Base-by-base conservation (phyloP, 2,329 filamentous ascomycete genomes). In the Ampelomyces quisqualis region DNA sequence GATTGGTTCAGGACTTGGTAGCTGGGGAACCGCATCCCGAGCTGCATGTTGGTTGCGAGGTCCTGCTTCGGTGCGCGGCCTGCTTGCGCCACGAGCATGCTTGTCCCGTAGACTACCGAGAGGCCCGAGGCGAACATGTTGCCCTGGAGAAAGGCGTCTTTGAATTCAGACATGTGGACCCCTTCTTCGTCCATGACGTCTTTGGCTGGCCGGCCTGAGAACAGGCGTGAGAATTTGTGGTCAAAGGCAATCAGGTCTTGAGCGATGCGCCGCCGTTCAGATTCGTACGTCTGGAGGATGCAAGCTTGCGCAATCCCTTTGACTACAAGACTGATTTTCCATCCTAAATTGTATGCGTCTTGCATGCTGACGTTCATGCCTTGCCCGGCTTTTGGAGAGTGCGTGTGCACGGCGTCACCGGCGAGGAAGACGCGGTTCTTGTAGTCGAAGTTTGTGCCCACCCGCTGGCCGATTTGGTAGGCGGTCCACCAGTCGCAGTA, bases 341-440 rank as follows among this genome's bases (percentile, higher is more conserved):
- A 81, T 19, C 74, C 77, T 0, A 81, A 68, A 49, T 81, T 81
- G 62, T 73, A 80, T 4, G 73, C 68, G 59, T 88, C 84, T 53
- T 85, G 82, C 79, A 88, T 84, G 20, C 74, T 79, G 2, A 85
- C 78, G 51, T 88, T 88, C 82, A 87, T 86, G 9, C 84, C 84
- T 57, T 86, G 82, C 2, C 82, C 82, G 0, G 80, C 82, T 56
- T 85, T 85, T 14, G 81, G 82, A 11, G 67, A 72, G 51, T 77
- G 75, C 2, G 75, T 77, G 44, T 77, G 74, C 15, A 79, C 78
- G 1, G 81, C 84, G 62, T 87, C 85, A 2, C 85, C 85, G 0
- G 83, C 81, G 4, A 88, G 72, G 60, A 90, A 89, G 7, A 90
- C 73, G 3, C 82, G 75, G 17, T 77, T 73, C 9, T 71, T 65